Evolutionary conservation across 306 rosid species (phyloP), one percentile per base, ranked within the genome.

Genomic region (Citrullus amarus): DNA sequence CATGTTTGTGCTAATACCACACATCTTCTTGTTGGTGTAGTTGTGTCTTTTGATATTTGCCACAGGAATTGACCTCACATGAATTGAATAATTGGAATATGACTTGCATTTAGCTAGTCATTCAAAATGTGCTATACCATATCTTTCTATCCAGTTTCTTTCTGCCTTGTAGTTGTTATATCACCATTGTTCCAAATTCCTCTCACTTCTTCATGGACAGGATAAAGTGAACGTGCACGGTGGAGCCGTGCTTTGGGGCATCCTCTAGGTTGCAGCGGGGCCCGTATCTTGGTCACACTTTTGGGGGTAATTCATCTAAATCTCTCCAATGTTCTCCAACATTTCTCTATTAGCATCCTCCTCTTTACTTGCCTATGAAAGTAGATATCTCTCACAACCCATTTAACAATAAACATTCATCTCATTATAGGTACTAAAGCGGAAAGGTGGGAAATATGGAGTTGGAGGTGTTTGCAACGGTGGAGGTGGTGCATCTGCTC

Each of bases 231-330:
- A 96, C 34, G 92, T 92, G 62, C 95, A 92, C 60, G 99, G 99
- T 82, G 99, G 99, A 82, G 96, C 97, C 17, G 99, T 96, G 70
- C 96, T 2, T 84, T 96, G 90, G 99, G 99, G 74, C 99, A 96
- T 81, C 99, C 99, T 84, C 93, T 96, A n/a, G 99, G 99, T 66
- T 96, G 99, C 85, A 96, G 99, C 41, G 99, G 99, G 55, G 99
- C 99, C 30, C 98, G 99, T 75, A 91, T 96, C 84, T 82, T 96
- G 83, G 99, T 91, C 85, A 89, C 99, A 25, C 98, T 96, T 77
- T 82, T 96, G 74, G 99, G 98, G 93, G 99, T 93, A 90, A 67
- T 81, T 15, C 72, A 16, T 50, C 30, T 74, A 39, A 78, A 38
- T 12, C 20, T 75, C 80, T 66, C 17, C 72, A 80, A 58, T 28